Conservation (phyloP, 23 red algal genomes). For the Pyropia haitanensis region DNA sequence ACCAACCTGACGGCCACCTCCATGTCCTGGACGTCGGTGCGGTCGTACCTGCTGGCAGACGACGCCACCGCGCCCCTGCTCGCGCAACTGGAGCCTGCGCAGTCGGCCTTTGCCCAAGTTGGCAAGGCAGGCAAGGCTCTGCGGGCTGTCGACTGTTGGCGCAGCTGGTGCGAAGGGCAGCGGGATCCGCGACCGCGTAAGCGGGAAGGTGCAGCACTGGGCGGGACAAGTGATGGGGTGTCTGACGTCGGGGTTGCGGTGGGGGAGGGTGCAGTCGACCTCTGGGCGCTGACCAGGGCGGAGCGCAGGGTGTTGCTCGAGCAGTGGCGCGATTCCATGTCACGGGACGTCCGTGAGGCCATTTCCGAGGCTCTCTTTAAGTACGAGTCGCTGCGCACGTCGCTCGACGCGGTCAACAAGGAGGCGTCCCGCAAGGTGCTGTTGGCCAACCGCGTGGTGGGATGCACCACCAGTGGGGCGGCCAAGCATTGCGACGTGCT, state of each 20-base stretch:
- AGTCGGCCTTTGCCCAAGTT: background rate
- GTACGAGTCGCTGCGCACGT: background rate
- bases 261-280: background rate
- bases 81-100: no score
- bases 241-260: background rate
- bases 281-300: background rate
- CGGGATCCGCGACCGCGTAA: no score
- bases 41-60: background rate
- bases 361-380: background rate
- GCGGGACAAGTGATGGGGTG: no score
- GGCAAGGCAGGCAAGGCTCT: background rate
- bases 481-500: background rate
- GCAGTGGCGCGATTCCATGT: background rate
- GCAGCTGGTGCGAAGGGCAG: background rate
- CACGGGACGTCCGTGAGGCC: background rate
- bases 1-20: background rate
- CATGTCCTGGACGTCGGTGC: background rate
- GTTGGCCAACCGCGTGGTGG: background rate
- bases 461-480: background rate
- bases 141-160: background rate
- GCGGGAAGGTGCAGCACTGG: no score
- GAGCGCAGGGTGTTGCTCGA: background rate
- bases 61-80: background rate
- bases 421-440: background rate
- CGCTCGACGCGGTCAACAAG: background rate